Conservation (phyloP, 768 basidiomycete genomes). For the Crepidotus variabilis region DNA sequence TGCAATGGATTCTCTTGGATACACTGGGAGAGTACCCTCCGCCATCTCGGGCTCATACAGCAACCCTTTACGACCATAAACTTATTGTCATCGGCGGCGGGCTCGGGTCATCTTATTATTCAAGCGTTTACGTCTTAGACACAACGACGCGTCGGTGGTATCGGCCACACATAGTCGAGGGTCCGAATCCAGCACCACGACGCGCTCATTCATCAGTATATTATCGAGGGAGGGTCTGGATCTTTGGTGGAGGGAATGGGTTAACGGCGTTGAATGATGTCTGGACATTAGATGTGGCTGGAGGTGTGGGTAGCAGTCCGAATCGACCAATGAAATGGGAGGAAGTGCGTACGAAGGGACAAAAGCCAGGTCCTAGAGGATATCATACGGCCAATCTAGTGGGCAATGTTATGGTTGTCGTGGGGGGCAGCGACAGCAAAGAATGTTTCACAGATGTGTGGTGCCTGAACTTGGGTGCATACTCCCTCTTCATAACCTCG, state of each 20-base stretch:
- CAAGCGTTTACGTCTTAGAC: slow-evolving; percentile 79
- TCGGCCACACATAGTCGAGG: slow-evolving; percentile 37
- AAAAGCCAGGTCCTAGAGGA: slow-evolving; percentile 63
- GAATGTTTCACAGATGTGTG: slow-evolving; percentile 89
- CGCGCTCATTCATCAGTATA: slow-evolving; percentile 86
- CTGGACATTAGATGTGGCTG: slow-evolving; percentile 73
- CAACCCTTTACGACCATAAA: slow-evolving; percentile 76
- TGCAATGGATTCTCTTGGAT: slow-evolving; percentile 84
- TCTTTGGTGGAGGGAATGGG: slow-evolving; percentile 96
- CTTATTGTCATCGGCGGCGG: slow-evolving; percentile 89
- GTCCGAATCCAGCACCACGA: slow-evolving; percentile 55
- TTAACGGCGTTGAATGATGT: slow-evolving; percentile 86
- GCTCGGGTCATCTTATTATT: slow-evolving; percentile 77
- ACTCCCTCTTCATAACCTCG: not conserved
- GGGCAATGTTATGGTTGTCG: slow-evolving; percentile 79
- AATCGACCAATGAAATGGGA: slow-evolving; percentile 31
- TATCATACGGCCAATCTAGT: slow-evolving; percentile 92
- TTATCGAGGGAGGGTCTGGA: slow-evolving; percentile 67
- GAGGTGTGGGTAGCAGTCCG: slow-evolving; percentile 13
- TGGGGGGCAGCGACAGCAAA: slow-evolving; percentile 89
- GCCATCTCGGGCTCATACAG: slow-evolving; percentile 84
- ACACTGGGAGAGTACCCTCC: slow-evolving; percentile 76
- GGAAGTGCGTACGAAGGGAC: slow-evolving; percentile 50
- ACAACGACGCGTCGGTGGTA: slow-evolving; percentile 70
- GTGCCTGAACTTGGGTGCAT: slow-evolving; percentile 80